A percentile compares a stretch with the other conserved stretches of the same genome.
These are phyloP conservation scores for Aspergillus mulundensis DNA, from an alignment of 495 filamentous ascomycete species.

Conservation along the genomic window DNA sequence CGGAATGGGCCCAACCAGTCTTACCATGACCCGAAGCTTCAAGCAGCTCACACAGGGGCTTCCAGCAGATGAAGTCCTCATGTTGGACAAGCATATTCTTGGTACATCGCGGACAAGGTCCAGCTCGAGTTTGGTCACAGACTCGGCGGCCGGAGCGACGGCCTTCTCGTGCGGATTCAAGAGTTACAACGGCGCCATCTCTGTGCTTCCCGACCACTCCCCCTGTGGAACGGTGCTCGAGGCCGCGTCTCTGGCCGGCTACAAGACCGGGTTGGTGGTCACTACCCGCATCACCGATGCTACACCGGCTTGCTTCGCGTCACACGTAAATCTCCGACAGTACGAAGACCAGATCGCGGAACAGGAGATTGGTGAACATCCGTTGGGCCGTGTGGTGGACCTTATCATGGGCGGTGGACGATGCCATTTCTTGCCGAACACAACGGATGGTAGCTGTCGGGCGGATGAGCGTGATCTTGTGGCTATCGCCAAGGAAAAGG, in stretches of 20 bases:
- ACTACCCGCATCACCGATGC: conserved; percentile 95
- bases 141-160: conserved; percentile 92
- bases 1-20: conserved; percentile 92
- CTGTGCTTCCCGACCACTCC: conserved; percentile 74
- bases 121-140: conserved; percentile 76
- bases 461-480: conserved; percentile 67
- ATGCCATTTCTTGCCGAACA: conserved; percentile 88
- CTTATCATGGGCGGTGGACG: conserved; percentile 88
- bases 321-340: conserved; percentile 72
- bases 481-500: conserved; percentile 63
- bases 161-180: conserved; percentile 90
- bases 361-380: conserved; percentile 83
- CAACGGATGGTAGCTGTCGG: conserved; percentile 71
- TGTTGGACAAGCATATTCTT: conserved; percentile 81
- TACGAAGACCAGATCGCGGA: conserved; percentile 89
- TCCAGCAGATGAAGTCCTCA: conserved; percentile 64
- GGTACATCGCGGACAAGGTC: conserved; percentile 86
- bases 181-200: conserved; percentile 95
- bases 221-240: conserved; percentile 94
- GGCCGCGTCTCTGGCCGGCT: conserved; percentile 86
- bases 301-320: conserved; percentile 93
- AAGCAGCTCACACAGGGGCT: conserved; percentile 65
- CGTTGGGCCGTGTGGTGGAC: conserved; percentile 81
- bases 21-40: conserved; percentile 79
- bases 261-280: conserved; percentile 89